Evolutionary conservation across 2,329 filamentous ascomycete genomes (phyloP).

Genomic region (Sporothrix euskadiensis): DNA sequence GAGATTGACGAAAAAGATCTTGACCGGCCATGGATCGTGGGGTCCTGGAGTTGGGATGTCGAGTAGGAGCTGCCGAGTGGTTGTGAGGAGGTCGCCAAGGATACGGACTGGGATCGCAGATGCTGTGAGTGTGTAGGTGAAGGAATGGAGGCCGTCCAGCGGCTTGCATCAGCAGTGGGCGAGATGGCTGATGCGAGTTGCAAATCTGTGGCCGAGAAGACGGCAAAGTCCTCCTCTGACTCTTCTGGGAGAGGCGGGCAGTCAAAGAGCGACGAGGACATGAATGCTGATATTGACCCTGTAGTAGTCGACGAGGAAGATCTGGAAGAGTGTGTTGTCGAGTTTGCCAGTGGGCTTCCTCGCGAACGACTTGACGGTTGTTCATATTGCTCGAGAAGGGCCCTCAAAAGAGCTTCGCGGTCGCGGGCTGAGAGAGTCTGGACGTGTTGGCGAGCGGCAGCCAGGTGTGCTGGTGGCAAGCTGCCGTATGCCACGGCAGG

Average conservation of each 20-base stretch:
- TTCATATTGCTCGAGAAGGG: constrained; percentile 39
- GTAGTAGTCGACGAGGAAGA: neutral
- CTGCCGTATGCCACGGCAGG: constrained; percentile 16
- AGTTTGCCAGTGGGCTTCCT: neutral
- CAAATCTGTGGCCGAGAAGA: neutral
- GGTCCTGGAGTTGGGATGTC: neutral
- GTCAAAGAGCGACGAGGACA: neutral
- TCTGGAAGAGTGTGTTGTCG: neutral
- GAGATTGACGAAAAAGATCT: constrained; percentile 16
- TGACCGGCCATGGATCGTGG: neutral
- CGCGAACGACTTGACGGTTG: neutral
- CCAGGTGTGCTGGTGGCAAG: constrained; percentile 33
- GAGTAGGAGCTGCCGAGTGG: constrained; percentile 4
- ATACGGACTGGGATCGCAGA: constrained; percentile 17
- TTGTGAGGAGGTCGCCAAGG: neutral
- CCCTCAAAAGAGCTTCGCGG: constrained; percentile 40
- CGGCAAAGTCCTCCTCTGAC: neutral
- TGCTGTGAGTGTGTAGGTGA: neutral
- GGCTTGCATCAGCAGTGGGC: neutral
- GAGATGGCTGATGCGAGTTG: constrained; percentile 45
- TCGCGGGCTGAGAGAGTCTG: constrained; percentile 39
- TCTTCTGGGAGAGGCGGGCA: constrained; percentile 26
- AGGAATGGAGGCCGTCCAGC: neutral
- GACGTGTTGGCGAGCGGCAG: constrained; percentile 40
- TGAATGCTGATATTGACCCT: constrained; percentile 3